Percentiles rank a stretch among this genome's conserved stretches.
Conservation (phyloP, 768 basidiomycete species). For the Russula emetica region DNA sequence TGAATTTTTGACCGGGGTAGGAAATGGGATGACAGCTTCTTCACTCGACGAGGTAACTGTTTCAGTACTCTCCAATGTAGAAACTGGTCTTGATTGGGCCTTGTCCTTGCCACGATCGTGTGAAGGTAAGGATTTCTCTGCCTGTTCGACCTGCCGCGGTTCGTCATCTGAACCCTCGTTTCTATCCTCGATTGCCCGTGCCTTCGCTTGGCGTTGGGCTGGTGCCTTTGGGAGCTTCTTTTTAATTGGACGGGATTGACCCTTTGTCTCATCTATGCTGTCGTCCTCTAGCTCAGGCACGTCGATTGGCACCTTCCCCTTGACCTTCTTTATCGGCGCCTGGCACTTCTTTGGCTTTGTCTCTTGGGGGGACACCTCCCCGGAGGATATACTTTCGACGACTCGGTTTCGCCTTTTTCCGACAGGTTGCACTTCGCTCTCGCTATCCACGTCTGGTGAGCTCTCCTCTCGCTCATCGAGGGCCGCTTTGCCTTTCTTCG, state of each 20-base stretch:
- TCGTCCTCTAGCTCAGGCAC: constrained; percentile 19
- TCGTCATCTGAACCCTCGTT: constrained; percentile 4
- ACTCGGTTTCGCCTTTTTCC: constrained; percentile 8
- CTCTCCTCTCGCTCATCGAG: constrained; percentile 19
- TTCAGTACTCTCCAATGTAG: background rate
- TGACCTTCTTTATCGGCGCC: constrained; percentile 7
- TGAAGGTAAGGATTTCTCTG: constrained; percentile 24
- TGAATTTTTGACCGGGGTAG: background rate
- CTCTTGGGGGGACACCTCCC: constrained; percentile 9
- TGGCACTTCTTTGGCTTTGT: background rate
- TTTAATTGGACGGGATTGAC: constrained; percentile 1
- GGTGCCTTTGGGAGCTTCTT: background rate
- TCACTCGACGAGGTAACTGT: constrained; percentile 5
- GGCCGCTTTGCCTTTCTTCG: constrained; percentile 14
- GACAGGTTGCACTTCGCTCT: constrained; percentile 6
- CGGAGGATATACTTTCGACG: constrained; percentile 5
- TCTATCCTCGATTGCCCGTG: constrained; percentile 9
- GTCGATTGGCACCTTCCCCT: constrained; percentile 1
- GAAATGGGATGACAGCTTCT: background rate
- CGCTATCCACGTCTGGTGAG: constrained; percentile 9
- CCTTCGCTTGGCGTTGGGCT: constrained; percentile 1
- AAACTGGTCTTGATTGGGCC: background rate
- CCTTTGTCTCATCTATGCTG: constrained; percentile 8
- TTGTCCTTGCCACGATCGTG: constrained; percentile 16
- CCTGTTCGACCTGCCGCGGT: constrained; percentile 17